These are phyloP conservation scores for Hypoxylon crocopeplum DNA, from an alignment of 495 filamentous ascomycete genomes.

Conservation along the genomic window DNA sequence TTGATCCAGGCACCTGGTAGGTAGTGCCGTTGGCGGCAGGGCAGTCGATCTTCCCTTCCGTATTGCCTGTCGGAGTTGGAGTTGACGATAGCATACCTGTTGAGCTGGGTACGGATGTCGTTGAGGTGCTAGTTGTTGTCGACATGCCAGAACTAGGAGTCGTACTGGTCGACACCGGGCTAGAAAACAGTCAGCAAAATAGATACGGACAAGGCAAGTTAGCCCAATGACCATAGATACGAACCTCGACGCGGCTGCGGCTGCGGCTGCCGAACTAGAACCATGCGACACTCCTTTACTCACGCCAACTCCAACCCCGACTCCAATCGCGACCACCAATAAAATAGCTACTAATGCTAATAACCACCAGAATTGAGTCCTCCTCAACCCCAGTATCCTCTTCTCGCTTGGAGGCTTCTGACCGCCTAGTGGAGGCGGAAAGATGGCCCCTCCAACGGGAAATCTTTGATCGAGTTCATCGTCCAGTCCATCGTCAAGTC, in stretches of 20 bases:
- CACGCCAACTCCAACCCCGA: constrained; percentile 48
- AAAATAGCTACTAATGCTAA: constrained; percentile 39
- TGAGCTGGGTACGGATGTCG: constrained; percentile 17
- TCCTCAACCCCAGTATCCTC: constrained; percentile 36
- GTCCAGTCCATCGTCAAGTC: no score
- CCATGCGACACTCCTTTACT: constrained; percentile 8
- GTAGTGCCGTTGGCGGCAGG: constrained; percentile 52
- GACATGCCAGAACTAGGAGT: neutral
- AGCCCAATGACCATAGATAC: neutral
- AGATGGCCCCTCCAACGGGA: neutral
- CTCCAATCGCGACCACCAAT: constrained; percentile 45
- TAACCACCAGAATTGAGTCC: constrained; percentile 39
- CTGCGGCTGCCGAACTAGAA: constrained; percentile 8
- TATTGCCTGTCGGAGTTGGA: constrained; percentile 16
- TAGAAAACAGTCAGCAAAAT: constrained; percentile 4
- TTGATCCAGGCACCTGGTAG: constrained; percentile 50
- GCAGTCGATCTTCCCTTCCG: constrained; percentile 43
- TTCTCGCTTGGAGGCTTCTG: constrained; percentile 3
- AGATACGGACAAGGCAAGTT: no score
- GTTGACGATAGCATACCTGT: constrained; percentile 17
- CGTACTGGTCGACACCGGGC: constrained; percentile 4
- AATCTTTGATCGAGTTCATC: no score
- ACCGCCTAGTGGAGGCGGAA: neutral
- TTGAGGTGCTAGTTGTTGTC: constrained; percentile 4
- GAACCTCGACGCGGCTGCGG: constrained; percentile 33